phyloP scores from a whole-genome alignment of 1,284 basidiomycete genomes.

The Tylopilus sp. region DNA sequence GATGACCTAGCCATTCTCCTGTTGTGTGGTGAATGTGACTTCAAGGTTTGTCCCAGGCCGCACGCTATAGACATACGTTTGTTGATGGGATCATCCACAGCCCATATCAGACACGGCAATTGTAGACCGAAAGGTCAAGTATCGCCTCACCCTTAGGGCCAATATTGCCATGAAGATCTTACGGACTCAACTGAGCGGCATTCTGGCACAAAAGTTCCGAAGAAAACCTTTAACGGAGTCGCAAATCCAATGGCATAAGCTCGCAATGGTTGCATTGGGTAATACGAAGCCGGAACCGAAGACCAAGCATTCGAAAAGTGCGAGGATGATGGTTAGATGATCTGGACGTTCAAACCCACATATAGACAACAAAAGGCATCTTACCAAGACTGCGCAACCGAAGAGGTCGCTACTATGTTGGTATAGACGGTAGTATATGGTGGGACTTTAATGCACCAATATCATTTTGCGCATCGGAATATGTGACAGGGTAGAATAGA shows the following conservation, averaged over 20 bases:
- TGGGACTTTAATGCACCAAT: background rate
- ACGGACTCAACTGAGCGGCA: constrained; percentile 59
- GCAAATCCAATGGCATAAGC: constrained; percentile 68
- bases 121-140: constrained; percentile 85
- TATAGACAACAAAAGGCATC: background rate
- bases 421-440: background rate
- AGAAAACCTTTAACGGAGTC: constrained; percentile 57
- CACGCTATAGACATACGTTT: background rate
- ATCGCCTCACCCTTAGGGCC: constrained; percentile 66
- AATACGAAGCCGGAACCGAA: constrained; percentile 38
- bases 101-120: constrained; percentile 67
- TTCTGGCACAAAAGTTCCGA: constrained; percentile 66
- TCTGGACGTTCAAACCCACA: background rate
- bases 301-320: constrained; percentile 8
- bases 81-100: constrained; percentile 38
- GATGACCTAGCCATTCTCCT: constrained; percentile 83
- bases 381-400: background rate
- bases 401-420: background rate
- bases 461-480: constrained; percentile 7
- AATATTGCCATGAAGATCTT: constrained; percentile 81
- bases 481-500: constrained; percentile 3
- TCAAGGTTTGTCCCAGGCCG: constrained; percentile 56
- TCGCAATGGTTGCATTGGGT: constrained; percentile 61
- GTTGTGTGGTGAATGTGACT: constrained; percentile 90
- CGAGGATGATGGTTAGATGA: constrained; percentile 20